Base-by-base conservation (phyloP, 2,329 filamentous ascomycete species). In the Ophiostoma piceae region DNA sequence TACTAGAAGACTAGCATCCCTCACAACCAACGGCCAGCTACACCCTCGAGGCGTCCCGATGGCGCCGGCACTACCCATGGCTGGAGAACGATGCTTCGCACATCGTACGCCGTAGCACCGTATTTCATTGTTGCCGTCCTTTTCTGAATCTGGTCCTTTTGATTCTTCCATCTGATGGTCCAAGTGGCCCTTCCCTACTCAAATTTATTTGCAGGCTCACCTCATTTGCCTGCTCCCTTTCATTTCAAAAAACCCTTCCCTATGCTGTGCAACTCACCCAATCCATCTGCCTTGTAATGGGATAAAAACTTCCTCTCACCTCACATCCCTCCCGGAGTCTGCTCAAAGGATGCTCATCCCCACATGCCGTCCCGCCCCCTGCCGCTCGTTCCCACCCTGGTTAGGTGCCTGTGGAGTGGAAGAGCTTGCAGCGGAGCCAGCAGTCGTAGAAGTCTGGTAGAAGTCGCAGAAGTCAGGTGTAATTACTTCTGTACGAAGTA, bases 341-440 rank as follows among this genome's bases (percentile, higher is more conserved):
- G 64, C 47, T 57, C 51, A 26, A 57, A 57, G 51, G 51, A 57
- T 57, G n/a, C 35, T 26, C 37, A 62, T 65, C 39, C n/a, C 66
- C 66, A 67, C 69, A 64, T 65, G 69, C 69, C 69, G 69, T 65
- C 29, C 54, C 51, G n/a, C 39, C 66, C 66, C 68, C 35, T 64
- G 51, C 43, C 22, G 26, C 39, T 37, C 64, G 14, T 11, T 14
- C 35, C 22, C 41, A 29, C 51, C 69, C 69, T 39, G 54, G 65
- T 43, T 51, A 62, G 60, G 26, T 8, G 6, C 54, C 39, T 51
- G 65, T 67, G 68, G 68, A 51, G 65, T n/a, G 64, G 51, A 60
- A 69, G 68, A 67, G 64, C 62, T 39, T 54, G 68, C 65, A 69
- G 64, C 14, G 51, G 51, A 57, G 22, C 12, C 54, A 22, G 26